These are phyloP conservation scores for Coprinopsis sp. DNA, from an alignment of 768 basidiomycete species.

Conservation along the genomic window DNA sequence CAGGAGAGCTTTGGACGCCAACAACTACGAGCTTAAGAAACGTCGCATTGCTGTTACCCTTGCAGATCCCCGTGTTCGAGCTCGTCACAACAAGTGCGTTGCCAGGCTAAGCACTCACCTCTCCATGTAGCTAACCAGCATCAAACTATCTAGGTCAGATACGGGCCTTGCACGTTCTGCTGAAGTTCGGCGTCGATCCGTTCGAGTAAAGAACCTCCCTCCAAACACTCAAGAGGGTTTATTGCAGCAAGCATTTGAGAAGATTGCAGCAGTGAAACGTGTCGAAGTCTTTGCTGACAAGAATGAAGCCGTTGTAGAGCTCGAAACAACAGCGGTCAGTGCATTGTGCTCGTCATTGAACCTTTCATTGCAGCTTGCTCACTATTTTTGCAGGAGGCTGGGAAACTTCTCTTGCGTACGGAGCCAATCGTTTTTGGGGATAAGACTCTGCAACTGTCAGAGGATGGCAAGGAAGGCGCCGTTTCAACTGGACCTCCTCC, in stretches of 20 bases:
- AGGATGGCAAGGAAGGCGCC: slow-evolving; percentile 39
- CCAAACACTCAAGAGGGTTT: slow-evolving; percentile 81
- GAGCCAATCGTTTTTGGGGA: slow-evolving; percentile 73
- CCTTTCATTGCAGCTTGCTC: neutral
- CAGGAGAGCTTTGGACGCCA: slow-evolving; percentile 64
- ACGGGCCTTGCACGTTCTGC: slow-evolving; percentile 52
- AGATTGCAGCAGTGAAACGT: slow-evolving; percentile 62
- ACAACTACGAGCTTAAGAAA: slow-evolving; percentile 85
- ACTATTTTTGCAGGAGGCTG: slow-evolving; percentile 61
- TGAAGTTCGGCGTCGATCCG: slow-evolving; percentile 63
- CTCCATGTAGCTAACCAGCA: neutral
- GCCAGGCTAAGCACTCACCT: neutral
- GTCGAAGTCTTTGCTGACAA: slow-evolving; percentile 67
- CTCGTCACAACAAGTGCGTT: slow-evolving; percentile 47
- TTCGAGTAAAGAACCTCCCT: slow-evolving; percentile 75
- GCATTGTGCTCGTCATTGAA: neutral
- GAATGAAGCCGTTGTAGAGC: slow-evolving; percentile 59
- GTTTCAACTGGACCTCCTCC: slow-evolving; percentile 30
- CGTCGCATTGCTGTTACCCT: slow-evolving; percentile 87
- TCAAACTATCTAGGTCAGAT: slow-evolving; percentile 31
- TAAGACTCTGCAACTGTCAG: slow-evolving; percentile 51
- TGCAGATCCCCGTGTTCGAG: slow-evolving; percentile 65
- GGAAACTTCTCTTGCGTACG: slow-evolving; percentile 65
- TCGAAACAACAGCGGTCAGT: slow-evolving; percentile 62
- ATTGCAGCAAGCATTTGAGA: slow-evolving; percentile 85